Evolutionary conservation across 192 early-diverging fungal genomes (phyloP), one percentile per base, ranked within the genome.

Genomic region (Podila epigama): DNA sequence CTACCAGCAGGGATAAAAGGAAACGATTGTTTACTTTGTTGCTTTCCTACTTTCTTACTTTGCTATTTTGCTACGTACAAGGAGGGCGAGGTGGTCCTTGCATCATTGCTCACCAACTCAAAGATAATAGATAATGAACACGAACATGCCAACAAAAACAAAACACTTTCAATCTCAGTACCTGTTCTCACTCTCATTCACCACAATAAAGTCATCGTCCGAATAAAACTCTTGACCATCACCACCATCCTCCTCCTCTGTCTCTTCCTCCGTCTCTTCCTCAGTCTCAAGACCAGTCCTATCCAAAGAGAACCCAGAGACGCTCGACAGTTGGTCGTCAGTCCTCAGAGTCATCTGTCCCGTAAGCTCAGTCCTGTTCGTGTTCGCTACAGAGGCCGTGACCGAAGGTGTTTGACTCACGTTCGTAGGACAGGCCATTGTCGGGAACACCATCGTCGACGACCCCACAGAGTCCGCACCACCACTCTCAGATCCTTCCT

Each of bases 361-460:
- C 20, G 51, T 33, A 1, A 20, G 41, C 48, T 35, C 51, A 0
- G 60, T 41, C n/a, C 52, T 53, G 27, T 25, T 27, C 11, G 33
- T 37, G 18, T 32, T 15, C 3, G 32, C 48, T 2, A 55, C 42
- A n/a, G 29, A 42, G 13, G 60, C 32, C 55, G 63, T 13, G 56
- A 58, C 39, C 40, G 55, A 29, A n/a, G 55, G 28, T 53, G 54
- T 64, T 37, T 31, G 40, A 44, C n/a, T 51, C 13, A 68, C 54
- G 55, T 75, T 39, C 13, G 33, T 54, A 15, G 63, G 69, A 39
- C 63, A 77, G 50, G 77, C 80, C 36, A 79, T 61, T 7, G 58
- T 68, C 0, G 83, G 83, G 40, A 81, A 84, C 22, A 84, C 79
- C 83, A 84, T 84, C 29, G 67, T 58, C 22, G 80, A 81, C 0